Evolutionary conservation across 495 filamentous ascomycete genomes (phyloP).

Genomic region (Copromyces sp.): DNA sequence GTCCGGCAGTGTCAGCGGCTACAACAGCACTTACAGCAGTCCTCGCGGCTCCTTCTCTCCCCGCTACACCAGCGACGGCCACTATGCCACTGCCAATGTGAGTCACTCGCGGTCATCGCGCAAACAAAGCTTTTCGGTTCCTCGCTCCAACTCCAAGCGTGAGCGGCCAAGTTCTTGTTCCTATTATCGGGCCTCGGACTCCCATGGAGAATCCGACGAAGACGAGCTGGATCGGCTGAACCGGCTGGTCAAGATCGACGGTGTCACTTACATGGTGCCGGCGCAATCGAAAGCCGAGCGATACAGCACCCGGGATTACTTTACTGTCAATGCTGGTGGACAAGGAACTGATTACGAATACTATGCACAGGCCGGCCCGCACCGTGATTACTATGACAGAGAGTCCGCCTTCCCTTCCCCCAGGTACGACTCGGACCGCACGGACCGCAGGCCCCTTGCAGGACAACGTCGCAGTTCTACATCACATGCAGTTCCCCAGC

Average conservation of each 20-base stretch:
- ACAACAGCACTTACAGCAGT: constrained; percentile 15
- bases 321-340: constrained; percentile 36
- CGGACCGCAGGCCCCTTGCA: constrained; percentile 26
- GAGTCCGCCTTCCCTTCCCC: constrained; percentile 32
- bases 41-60: constrained; percentile 35
- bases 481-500: constrained; percentile 24
- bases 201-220: constrained; percentile 50
- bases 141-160: constrained; percentile 30
- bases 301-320: constrained; percentile 21
- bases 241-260: constrained; percentile 34
- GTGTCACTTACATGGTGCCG: constrained; percentile 35
- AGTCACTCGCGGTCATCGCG: constrained; percentile 36
- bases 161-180: constrained; percentile 42
- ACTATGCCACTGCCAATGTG: constrained; percentile 48
- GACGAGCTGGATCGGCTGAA: constrained; percentile 33
- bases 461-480: constrained; percentile 36
- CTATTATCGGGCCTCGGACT: constrained; percentile 42
- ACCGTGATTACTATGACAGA: constrained; percentile 27
- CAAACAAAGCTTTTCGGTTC: constrained; percentile 40
- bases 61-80: constrained; percentile 44
- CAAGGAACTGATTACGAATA: constrained; percentile 47
- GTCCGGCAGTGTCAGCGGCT: constrained; percentile 27
- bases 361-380: constrained; percentile 39
- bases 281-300: constrained; percentile 33
- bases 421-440: constrained; percentile 27